Evolutionary conservation across 2,329 filamentous ascomycete species (phyloP), one percentile per base, ranked within the genome.

Genomic region (Venturia asperata): DNA sequence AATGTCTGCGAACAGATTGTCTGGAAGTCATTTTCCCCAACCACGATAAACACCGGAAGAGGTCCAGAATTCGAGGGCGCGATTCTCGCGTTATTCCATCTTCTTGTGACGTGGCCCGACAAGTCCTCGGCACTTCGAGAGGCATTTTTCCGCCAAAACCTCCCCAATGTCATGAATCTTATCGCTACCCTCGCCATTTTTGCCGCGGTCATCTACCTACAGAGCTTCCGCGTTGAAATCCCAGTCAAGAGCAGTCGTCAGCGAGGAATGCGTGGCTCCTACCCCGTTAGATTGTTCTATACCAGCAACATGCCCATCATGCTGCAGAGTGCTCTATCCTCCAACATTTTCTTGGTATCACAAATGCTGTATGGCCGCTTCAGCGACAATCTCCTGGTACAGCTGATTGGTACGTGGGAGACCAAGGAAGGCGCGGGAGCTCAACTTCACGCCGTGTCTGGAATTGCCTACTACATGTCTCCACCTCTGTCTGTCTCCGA

Each of bases 261-360:
- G 86, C 92, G 94, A 84, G 94, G 94, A 79, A 94, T 96, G 77
- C 93, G 94, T 74, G 95, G 93, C 74, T 96, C 92, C 49, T 99
- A 97, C 86, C 94, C 94, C 74, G 87, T 99, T 78, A 93, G 95
- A 75, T 90, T 99, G 67, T 99, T 99, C 87, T 99, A 99, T 83
- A 99, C 94, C 76, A 97, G 92, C 78, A 99, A 99, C 89, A 99
- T 99, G 95, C 94, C 94, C 76, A 99, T 99, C 81, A 99, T 99
- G 94, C 85, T 99, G 78, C 95, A 99, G 83, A 97, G 93, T 61
- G 94, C 94, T 72, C 87, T 99, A 71, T 96, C 91, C 71, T 97
- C 93, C 84, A 99, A 99, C 85, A 87, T 99, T 80, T 99, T 99
- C 87, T 83, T 99, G 70, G 92, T 99, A 82, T 94, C 90, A 77